These are phyloP conservation scores for Candida takata DNA, from an alignment of 805 yeast species.

Conservation along the genomic window DNA sequence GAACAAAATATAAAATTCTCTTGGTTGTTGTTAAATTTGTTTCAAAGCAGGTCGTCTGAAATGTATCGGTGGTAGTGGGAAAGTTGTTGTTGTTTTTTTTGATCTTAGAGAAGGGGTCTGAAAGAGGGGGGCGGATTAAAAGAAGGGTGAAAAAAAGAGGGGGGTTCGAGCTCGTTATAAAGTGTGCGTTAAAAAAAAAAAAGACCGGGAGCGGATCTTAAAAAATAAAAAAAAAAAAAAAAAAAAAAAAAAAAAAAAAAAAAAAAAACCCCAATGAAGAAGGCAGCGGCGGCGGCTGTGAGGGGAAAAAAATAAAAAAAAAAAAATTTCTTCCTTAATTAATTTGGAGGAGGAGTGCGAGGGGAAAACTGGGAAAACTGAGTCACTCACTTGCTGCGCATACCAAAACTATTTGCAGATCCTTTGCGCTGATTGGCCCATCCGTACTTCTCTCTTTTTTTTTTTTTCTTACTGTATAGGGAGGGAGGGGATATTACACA, in stretches of 20 bases:
- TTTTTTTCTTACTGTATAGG: too few relatives aligned
- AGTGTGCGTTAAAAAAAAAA: neutral
- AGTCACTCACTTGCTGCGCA: too few relatives aligned
- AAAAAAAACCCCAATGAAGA: too few relatives aligned
- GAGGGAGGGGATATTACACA: too few relatives aligned
- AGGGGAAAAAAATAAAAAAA: too few relatives aligned
- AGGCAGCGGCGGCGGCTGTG: too few relatives aligned
- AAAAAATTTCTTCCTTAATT: too few relatives aligned
- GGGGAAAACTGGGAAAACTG: too few relatives aligned
- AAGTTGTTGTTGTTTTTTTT: conserved; percentile 2
- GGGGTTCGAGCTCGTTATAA: neutral
- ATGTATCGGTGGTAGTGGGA: conserved; percentile 15
- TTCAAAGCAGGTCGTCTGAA: conserved; percentile 1
- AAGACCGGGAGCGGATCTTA: neutral
- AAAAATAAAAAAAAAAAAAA: neutral
- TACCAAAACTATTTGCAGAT: too few relatives aligned
- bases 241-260: neutral
- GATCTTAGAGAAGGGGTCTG: neutral
- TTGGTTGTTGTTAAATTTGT: conserved; percentile 1
- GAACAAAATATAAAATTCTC: neutral
- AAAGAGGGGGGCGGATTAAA: neutral
- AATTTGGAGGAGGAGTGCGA: too few relatives aligned
- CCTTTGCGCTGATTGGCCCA: too few relatives aligned
- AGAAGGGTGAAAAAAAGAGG: neutral
- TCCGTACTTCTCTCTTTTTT: too few relatives aligned